Base-by-base conservation (phyloP, 306 rosid species). In the Malus sieversii region DNA sequence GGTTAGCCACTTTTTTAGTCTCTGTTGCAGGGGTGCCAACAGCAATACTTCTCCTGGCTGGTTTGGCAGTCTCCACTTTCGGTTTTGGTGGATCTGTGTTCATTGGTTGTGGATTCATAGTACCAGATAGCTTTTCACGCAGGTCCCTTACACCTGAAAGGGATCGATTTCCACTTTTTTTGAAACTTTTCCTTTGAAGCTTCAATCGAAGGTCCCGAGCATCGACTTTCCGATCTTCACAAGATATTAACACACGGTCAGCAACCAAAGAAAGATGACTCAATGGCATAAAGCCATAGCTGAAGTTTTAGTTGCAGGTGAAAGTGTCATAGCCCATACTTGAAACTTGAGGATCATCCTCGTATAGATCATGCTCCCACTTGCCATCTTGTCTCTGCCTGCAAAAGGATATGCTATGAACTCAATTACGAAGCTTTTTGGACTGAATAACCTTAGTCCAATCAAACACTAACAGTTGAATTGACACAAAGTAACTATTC, bases 301-400 rank as follows among this genome's bases (percentile, higher is more conserved):
- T 30, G 88, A 77, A 86, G 82, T 67, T 64, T 77, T 76, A 74
- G 78, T 83, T 73, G 79, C 40, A 73, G 65, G 80, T 48, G 76
- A 79, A 80, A 72, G 77, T 64, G 80, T 72, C 81, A 79, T 72
- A 80, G 75, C 70, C 81, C 96, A 76, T 92, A 96, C 99, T 90
- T 84, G 93, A 84, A 81, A 77, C 79, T 70, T 44, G 92, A 30
- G 86, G 81, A 71, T 79, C 87, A 59, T 79, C 75, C 29, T 87
- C 87, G 79, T 85, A 96, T 55, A 96, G 98, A 90, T 96, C 99
- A 84, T 96, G 99, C 86, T 96, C 98, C 99, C 99, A 96, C 80
- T 89, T 92, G 86, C 88, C 98, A 89, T 92, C 98, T 82, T 92
- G 92, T 82, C 99, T 90, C 74, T 81, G 86, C 90, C 99, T 96